These are phyloP conservation scores for Przewalskia tangutica DNA, from an alignment of 257 asterid species.

Conservation along the genomic window DNA sequence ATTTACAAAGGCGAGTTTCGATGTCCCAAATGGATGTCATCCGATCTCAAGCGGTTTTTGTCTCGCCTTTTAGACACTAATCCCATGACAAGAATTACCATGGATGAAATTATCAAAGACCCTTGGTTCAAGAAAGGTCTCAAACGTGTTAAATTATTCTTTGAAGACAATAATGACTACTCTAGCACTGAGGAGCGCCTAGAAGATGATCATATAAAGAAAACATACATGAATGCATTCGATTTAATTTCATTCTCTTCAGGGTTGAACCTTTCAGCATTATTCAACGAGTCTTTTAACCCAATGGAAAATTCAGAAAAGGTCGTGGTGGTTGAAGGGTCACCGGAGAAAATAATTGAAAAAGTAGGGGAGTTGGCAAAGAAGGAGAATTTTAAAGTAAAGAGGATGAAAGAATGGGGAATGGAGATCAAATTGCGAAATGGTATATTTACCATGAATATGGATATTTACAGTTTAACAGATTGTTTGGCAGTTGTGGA, in stretches of 20 bases:
- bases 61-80: constrained; percentile 30
- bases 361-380: constrained; percentile 26
- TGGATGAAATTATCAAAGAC: constrained; percentile 28
- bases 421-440: constrained; percentile 36
- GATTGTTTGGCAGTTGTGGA: constrained; percentile 29
- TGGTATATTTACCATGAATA: constrained; percentile 18
- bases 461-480: constrained; percentile 34
- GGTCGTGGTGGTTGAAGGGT: constrained; percentile 19
- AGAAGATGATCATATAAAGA: not conserved
- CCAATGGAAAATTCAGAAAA: constrained; percentile 25
- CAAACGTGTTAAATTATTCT: constrained; percentile 1
- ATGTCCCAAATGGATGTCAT: constrained; percentile 45
- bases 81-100: constrained; percentile 34
- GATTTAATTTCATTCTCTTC: constrained; percentile 40
- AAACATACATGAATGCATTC: constrained; percentile 27
- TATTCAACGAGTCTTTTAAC: constrained; percentile 14
- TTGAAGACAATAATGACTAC: not conserved
- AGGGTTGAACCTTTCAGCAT: constrained; percentile 28
- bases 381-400: constrained; percentile 17
- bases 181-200: not conserved
- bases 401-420: constrained; percentile 31
- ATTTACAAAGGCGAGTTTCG: too few relatives aligned
- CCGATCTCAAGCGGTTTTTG: constrained; percentile 27
- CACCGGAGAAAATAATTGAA: constrained; percentile 27
- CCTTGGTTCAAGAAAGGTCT: constrained; percentile 40